A percentile compares a stretch with the other conserved stretches of the same genome.
These are phyloP conservation scores for Mortierella alpina DNA, from an alignment of 192 early-diverging fungal species.

Conservation along the genomic window DNA sequence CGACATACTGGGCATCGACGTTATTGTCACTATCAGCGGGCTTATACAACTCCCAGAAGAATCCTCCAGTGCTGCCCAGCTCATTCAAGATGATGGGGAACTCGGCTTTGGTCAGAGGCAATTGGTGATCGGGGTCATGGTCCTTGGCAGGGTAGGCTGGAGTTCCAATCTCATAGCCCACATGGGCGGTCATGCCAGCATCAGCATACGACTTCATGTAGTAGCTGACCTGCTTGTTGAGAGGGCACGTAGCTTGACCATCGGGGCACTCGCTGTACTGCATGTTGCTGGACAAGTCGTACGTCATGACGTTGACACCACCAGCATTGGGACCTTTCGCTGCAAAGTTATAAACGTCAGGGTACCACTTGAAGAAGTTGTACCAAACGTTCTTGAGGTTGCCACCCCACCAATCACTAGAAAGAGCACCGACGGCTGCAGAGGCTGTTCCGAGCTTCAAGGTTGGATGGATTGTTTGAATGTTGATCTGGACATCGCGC, in stretches of 20 bases:
- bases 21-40: slow-evolving; percentile 23
- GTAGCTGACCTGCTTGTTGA: slow-evolving; percentile 46
- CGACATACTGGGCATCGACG: slow-evolving; percentile 29
- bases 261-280: slow-evolving; percentile 48
- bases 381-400: slow-evolving; percentile 57
- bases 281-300: slow-evolving; percentile 47
- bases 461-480: slow-evolving; percentile 23
- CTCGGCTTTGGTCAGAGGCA: slow-evolving; percentile 49
- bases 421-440: slow-evolving; percentile 47
- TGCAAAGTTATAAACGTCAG: slow-evolving; percentile 40
- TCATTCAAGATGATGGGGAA: slow-evolving; percentile 35
- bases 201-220: slow-evolving; percentile 51
- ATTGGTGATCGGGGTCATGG: slow-evolving; percentile 48
- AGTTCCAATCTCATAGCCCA: slow-evolving; percentile 53
- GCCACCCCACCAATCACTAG: slow-evolving; percentile 50
- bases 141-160: slow-evolving; percentile 46
- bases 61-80: slow-evolving; percentile 46
- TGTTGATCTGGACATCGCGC: slow-evolving; percentile 43
- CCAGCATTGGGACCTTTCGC: slow-evolving; percentile 28
- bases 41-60: slow-evolving; percentile 57
- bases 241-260: slow-evolving; percentile 11
- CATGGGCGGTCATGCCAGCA: slow-evolving; percentile 35
- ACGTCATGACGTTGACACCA: slow-evolving; percentile 54
- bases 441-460: slow-evolving; percentile 39
- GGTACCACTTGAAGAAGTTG: slow-evolving; percentile 46